Evolutionary conservation across 805 yeast species (phyloP).

Genomic region (Candida schatavii): DNA sequence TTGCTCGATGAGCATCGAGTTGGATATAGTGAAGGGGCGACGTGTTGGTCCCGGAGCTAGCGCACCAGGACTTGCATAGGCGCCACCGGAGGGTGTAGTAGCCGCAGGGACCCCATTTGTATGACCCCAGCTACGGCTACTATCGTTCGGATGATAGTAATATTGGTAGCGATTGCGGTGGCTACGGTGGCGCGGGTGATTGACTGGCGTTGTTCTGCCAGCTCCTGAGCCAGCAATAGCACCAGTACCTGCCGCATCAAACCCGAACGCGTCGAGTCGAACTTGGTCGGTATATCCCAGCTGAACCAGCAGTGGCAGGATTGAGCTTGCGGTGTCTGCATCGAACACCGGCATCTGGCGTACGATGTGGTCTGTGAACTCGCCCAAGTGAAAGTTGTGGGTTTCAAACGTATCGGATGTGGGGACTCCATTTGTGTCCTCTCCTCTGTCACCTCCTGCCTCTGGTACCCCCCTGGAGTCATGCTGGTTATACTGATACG

Average conservation of each 20-base stretch:
- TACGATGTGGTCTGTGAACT: constrained; percentile 12
- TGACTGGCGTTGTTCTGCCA: not conserved
- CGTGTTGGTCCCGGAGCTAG: not conserved
- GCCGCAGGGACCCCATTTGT: not conserved
- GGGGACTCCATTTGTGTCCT: too few relatives aligned
- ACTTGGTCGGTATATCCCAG: not conserved
- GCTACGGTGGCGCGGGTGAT: not conserved
- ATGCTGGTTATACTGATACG: not conserved
- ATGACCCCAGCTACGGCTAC: not conserved
- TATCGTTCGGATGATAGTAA: too few relatives aligned
- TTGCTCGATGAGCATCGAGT: constrained; percentile 24
- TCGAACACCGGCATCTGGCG: not conserved
- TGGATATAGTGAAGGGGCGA: constrained; percentile 9
- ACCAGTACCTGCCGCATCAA: too few relatives aligned
- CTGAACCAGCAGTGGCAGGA: not conserved
- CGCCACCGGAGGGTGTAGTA: not conserved
- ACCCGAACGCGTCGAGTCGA: too few relatives aligned
- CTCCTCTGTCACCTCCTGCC: constrained; percentile 6
- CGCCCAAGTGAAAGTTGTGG: constrained; percentile 19
- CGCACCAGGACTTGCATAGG: not conserved
- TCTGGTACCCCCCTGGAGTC: too few relatives aligned
- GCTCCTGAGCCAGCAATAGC: too few relatives aligned
- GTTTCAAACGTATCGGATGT: constrained; percentile 15
- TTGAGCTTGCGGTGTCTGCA: not conserved
- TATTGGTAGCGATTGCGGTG: not conserved